Percentiles rank a stretch among this genome's conserved stretches.
Evolutionary conservation across 2,329 filamentous ascomycete species (phyloP).

Genomic region (Claviceps citrina): DNA sequence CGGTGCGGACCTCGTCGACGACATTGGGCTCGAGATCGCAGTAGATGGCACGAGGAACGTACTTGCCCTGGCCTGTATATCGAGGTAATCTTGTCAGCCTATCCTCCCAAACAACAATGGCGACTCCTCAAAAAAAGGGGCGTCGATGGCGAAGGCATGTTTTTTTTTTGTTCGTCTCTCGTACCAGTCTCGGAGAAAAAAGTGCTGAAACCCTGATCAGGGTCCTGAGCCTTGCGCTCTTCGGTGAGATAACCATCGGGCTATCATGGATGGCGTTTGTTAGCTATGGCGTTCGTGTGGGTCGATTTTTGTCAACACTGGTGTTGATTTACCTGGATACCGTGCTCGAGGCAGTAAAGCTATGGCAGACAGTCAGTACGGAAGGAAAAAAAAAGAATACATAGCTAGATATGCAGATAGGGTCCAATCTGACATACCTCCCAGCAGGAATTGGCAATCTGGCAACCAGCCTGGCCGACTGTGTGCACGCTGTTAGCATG

Average conservation of each 20-base stretch:
- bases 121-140: background rate
- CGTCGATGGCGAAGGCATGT: background rate
- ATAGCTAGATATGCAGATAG: background rate
- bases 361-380: conserved; percentile 28
- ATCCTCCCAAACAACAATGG: background rate
- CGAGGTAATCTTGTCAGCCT: conserved; percentile 4
- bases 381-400: background rate
- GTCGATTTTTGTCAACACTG: conserved; percentile 5
- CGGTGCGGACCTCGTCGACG: conserved; percentile 96
- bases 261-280: conserved; percentile 30
- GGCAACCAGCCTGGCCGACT: conserved; percentile 99
- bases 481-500: conserved; percentile 38
- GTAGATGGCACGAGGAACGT: conserved; percentile 97
- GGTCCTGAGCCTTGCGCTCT: conserved; percentile 84
- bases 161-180: conserved; percentile 4
- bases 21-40: conserved; percentile 99
- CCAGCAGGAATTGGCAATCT: conserved; percentile 99
- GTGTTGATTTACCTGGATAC: conserved; percentile 66
- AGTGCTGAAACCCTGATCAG: conserved; percentile 97
- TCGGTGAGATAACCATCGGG: conserved; percentile 97
- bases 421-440: conserved; percentile 55
- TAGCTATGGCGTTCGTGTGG: conserved; percentile 1
- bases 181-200: conserved; percentile 99
- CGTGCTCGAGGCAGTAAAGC: conserved; percentile 99
- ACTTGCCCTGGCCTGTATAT: conserved; percentile 79